Evolutionary conservation across 2,329 filamentous ascomycete genomes (phyloP).

Genomic region (Claviceps arundinis): DNA sequence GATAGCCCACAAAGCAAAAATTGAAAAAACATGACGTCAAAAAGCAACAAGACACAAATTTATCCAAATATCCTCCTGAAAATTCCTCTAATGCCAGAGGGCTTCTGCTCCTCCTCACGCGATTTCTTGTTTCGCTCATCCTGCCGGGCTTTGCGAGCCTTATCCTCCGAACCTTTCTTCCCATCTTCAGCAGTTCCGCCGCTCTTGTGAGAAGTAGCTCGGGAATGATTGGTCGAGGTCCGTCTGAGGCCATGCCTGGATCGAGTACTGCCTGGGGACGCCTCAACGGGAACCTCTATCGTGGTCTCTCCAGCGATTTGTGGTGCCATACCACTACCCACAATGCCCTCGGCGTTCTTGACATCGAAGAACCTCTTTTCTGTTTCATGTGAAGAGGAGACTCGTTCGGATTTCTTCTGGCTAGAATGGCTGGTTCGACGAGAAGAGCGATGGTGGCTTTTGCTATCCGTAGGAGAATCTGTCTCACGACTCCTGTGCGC

Average conservation of each 20-base stretch:
- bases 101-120: slow-evolving; percentile 16
- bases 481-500: slow-evolving; percentile 21
- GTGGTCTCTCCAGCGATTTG: slow-evolving; percentile 11
- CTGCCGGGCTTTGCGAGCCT: slow-evolving; percentile 21
- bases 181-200: background rate
- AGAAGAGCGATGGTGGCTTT: slow-evolving; percentile 24
- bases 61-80: slow-evolving; percentile 24
- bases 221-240: slow-evolving; percentile 16
- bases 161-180: slow-evolving; percentile 16
- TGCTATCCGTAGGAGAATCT: slow-evolving; percentile 14
- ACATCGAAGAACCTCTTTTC: slow-evolving; percentile 30
- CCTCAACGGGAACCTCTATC: slow-evolving; percentile 1
- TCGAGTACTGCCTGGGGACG: slow-evolving; percentile 7
- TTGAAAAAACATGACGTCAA: background rate
- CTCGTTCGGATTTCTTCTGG: slow-evolving; percentile 17
- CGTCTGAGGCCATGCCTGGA: slow-evolving; percentile 15
- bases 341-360: slow-evolving; percentile 23
- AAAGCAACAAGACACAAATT: background rate
- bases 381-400: slow-evolving; percentile 14
- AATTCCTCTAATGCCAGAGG: slow-evolving; percentile 20
- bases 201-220: slow-evolving; percentile 8
- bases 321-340: slow-evolving; percentile 13
- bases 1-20: slow-evolving; percentile 2
- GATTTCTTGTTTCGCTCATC: slow-evolving; percentile 21
- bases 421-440: slow-evolving; percentile 28